A percentile compares a stretch with the other conserved stretches of the same genome.
phyloP scores from a whole-genome alignment of 441 rosid species.

The Pelargonium australe region DNA sequence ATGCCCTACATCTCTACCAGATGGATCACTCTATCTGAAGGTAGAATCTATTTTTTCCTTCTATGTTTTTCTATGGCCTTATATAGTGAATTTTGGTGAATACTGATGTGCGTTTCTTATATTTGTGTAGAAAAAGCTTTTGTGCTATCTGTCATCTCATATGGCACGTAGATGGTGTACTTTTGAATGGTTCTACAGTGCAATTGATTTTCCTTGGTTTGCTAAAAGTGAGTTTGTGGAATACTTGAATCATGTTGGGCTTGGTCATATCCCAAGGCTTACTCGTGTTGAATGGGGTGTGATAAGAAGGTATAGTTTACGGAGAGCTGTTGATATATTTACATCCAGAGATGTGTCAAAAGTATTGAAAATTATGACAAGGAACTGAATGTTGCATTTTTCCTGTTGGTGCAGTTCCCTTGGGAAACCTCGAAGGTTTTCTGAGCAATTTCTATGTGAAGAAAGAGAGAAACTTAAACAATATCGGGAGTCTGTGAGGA shows the following conservation, averaged over 20 bases:
- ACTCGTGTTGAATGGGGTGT: conserved; percentile 98
- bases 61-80: conserved; percentile 7
- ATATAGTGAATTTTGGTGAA: not conserved
- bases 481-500: conserved; percentile 87
- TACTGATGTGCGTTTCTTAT: conserved; percentile 1
- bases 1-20: conserved; percentile 26
- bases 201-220: conserved; percentile 98
- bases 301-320: conserved; percentile 61
- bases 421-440: conserved; percentile 96
- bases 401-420: conserved; percentile 66
- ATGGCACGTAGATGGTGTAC: conserved; percentile 75
- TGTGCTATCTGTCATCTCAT: conserved; percentile 55
- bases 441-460: conserved; percentile 68
- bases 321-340: conserved; percentile 3
- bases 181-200: conserved; percentile 97
- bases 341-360: not conserved
- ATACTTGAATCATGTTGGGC: conserved; percentile 88
- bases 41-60: conserved; percentile 31
- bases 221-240: conserved; percentile 87
- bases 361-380: conserved; percentile 15
- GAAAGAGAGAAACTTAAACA: conserved; percentile 78
- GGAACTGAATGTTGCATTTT: conserved; percentile 10
- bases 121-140: conserved; percentile 54
- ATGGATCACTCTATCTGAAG: conserved; percentile 33
- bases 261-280: conserved; percentile 84